phyloP scores from a whole-genome alignment of 2,329 filamentous ascomycete species.

The Aspergillus piperis region DNA sequence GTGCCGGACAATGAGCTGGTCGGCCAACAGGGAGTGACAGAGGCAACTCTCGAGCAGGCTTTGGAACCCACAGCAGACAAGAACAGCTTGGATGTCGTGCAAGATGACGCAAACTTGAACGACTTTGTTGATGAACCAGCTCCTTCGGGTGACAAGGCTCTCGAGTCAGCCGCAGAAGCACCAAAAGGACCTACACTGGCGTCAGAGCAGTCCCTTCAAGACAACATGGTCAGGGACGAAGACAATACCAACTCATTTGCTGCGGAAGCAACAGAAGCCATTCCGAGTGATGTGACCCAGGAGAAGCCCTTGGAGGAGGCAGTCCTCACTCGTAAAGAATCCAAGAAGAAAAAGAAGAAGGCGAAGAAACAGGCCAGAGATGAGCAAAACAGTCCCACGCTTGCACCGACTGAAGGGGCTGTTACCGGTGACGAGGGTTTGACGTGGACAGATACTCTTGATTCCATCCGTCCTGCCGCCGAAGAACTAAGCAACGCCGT shows the following conservation, averaged over 20 bases:
- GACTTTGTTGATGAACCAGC: neutral
- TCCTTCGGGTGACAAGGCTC: neutral
- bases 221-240: neutral
- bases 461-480: neutral
- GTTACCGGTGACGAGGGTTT: neutral
- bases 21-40: neutral
- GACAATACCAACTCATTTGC: neutral
- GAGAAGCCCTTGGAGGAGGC: neutral
- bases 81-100: neutral
- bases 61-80: neutral
- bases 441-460: neutral
- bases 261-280: neutral
- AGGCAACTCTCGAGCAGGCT: neutral
- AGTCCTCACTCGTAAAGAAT: constrained; percentile 17
- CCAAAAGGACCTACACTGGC: neutral
- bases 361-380: constrained; percentile 20
- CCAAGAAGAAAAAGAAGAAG: constrained; percentile 28
- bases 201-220: neutral
- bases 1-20: neutral
- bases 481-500: neutral
- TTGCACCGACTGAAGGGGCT: constrained; percentile 3
- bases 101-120: neutral
- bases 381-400: neutral
- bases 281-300: neutral
- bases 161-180: constrained; percentile 1